Evolutionary conservation across 768 basidiomycete genomes (phyloP).

Genomic region (Sarcodon sp.): DNA sequence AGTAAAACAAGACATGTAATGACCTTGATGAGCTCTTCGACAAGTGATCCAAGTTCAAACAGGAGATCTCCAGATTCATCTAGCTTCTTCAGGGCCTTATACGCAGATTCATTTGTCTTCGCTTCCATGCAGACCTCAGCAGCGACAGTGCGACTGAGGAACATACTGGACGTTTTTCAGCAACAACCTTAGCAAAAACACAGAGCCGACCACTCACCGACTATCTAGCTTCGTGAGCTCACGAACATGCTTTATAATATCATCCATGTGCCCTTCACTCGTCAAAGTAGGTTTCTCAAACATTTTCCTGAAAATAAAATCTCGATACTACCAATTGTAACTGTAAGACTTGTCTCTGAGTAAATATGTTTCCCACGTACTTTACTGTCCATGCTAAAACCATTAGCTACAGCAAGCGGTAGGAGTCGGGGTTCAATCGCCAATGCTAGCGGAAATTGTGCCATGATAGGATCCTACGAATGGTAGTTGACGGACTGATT

Average conservation of each 20-base stretch:
- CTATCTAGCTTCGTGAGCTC: conserved; percentile 60
- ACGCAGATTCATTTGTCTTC: conserved; percentile 56
- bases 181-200: not conserved
- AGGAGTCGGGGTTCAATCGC: conserved; percentile 68
- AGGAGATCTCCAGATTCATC: conserved; percentile 51
- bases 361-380: conserved; percentile 20
- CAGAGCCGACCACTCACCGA: conserved; percentile 27
- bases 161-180: conserved; percentile 40
- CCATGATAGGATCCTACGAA: conserved; percentile 65
- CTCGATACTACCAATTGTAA: conserved; percentile 43
- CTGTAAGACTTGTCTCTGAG: not conserved
- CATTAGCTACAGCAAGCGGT: conserved; percentile 59
- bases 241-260: conserved; percentile 57
- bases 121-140: conserved; percentile 78
- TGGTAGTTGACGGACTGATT: not conserved
- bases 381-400: conserved; percentile 70
- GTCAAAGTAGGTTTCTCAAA: conserved; percentile 47
- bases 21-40: conserved; percentile 61
- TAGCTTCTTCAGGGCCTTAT: conserved; percentile 52
- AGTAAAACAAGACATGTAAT: not conserved
- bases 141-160: conserved; percentile 71
- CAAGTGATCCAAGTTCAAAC: conserved; percentile 52
- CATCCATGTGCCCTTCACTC: conserved; percentile 40
- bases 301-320: conserved; percentile 83
- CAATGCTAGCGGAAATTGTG: conserved; percentile 62